Conservation (phyloP, 352 stramenopile species). For the Peronosclerospora sorghi region DNA sequence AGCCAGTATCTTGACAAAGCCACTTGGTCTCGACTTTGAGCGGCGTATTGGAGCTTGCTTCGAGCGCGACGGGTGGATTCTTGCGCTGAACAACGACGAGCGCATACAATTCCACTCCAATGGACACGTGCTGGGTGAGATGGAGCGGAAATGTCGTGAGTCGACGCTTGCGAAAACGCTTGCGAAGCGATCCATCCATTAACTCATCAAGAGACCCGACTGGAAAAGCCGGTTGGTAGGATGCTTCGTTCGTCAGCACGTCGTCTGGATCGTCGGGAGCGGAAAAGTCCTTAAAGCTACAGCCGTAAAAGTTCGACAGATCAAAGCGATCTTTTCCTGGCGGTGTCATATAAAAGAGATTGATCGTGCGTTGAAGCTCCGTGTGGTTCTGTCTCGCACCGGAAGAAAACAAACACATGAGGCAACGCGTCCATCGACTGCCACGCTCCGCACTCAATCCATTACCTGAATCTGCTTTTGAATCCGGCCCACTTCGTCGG, state of each 20-base stretch:
- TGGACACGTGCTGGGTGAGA: slow-evolving; percentile 63
- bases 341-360: slow-evolving; percentile 69
- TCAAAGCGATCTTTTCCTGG: slow-evolving; percentile 44
- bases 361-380: slow-evolving; percentile 62
- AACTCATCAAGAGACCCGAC: slow-evolving; percentile 67
- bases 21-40: slow-evolving; percentile 77
- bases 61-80: slow-evolving; percentile 42
- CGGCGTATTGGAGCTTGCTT: slow-evolving; percentile 62
- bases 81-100: slow-evolving; percentile 52
- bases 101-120: slow-evolving; percentile 70
- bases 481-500: slow-evolving; percentile 46
- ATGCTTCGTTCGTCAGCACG: slow-evolving; percentile 12
- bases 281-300: slow-evolving; percentile 58
- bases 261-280: slow-evolving; percentile 14
- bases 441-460: no score
- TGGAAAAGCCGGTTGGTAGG: slow-evolving; percentile 56
- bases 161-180: slow-evolving; percentile 68
- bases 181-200: slow-evolving; percentile 66
- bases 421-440: no score
- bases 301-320: slow-evolving; percentile 46
- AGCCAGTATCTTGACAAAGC: slow-evolving; percentile 74
- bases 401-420: neutral
- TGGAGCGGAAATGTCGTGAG: slow-evolving; percentile 53
- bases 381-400: slow-evolving; percentile 44
- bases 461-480: slow-evolving; percentile 68